phyloP scores from a whole-genome alignment of 2,329 filamentous ascomycete species.

The Fusarium goolgardi region DNA sequence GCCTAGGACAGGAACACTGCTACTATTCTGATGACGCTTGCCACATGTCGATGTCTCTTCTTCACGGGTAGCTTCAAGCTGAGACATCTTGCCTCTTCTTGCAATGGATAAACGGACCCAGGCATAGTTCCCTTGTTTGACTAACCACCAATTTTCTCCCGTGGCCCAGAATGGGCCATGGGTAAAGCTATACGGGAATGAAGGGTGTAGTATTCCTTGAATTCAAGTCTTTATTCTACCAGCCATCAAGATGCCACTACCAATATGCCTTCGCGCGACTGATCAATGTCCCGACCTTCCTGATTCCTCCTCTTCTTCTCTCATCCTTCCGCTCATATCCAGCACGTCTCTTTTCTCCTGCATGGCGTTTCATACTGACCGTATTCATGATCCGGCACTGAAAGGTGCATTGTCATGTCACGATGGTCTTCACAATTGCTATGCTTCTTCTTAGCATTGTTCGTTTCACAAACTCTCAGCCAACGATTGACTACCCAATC shows the following conservation, averaged over 20 bases:
- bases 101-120: slow-evolving; percentile 42
- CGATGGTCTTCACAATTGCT: slow-evolving; percentile 48
- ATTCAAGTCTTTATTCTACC: slow-evolving; percentile 37
- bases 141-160: slow-evolving; percentile 27
- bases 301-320: slow-evolving; percentile 20
- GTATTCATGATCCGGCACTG: slow-evolving; percentile 38
- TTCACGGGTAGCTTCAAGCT: slow-evolving; percentile 22
- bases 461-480: slow-evolving; percentile 52
- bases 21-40: slow-evolving; percentile 26
- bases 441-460: slow-evolving; percentile 48
- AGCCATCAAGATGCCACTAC: slow-evolving; percentile 47
- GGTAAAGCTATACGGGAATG: slow-evolving; percentile 51
- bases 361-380: slow-evolving; percentile 37
- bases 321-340: slow-evolving; percentile 28
- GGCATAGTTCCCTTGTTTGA: slow-evolving; percentile 26
- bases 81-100: slow-evolving; percentile 51
- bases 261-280: slow-evolving; percentile 40
- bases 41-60: slow-evolving; percentile 27
- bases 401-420: slow-evolving; percentile 39
- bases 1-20: slow-evolving; percentile 20
- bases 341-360: slow-evolving; percentile 20
- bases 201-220: slow-evolving; percentile 51
- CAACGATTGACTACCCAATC: slow-evolving; percentile 73
- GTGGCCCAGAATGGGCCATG: slow-evolving; percentile 41
- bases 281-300: slow-evolving; percentile 28